Conservation (phyloP, 2,329 filamentous ascomycete species). For the Fusarium clavum region DNA sequence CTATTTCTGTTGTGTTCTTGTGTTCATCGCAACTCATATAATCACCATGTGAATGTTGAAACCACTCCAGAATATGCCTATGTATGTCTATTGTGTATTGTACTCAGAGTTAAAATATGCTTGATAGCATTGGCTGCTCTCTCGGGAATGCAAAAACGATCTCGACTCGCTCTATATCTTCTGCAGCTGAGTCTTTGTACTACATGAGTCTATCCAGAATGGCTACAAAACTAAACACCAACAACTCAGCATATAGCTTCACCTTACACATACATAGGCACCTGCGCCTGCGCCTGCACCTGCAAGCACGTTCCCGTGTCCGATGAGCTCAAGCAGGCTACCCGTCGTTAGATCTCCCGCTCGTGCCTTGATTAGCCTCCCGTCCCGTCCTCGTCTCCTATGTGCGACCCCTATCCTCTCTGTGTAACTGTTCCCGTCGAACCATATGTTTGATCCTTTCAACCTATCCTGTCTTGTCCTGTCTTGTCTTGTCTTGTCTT, state of each 20-base stretch:
- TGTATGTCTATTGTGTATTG: background rate
- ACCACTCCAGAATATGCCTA: background rate
- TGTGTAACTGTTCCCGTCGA: slow-evolving; percentile 16
- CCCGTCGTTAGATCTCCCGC: slow-evolving; percentile 45
- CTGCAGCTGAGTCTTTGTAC: background rate
- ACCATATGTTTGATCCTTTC: background rate
- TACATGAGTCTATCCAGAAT: slow-evolving; percentile 6
- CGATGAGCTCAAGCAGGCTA: slow-evolving; percentile 47
- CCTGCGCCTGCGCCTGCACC: slow-evolving; percentile 9
- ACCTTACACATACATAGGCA: slow-evolving; percentile 19
- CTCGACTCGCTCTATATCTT: background rate
- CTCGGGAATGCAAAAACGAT: background rate
- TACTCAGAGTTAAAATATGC: background rate
- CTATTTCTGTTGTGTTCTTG: slow-evolving; percentile 15
- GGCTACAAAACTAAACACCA: slow-evolving; percentile 7
- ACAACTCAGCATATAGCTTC: slow-evolving; percentile 20
- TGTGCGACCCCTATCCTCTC: slow-evolving; percentile 13
- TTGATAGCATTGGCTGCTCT: background rate
- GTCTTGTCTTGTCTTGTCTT: background rate
- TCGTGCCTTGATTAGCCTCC: slow-evolving; percentile 29
- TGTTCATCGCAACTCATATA: background rate
- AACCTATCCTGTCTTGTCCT: background rate
- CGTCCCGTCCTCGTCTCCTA: slow-evolving; percentile 26
- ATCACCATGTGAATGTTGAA: background rate
- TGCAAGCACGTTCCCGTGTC: slow-evolving; percentile 46